Base-by-base conservation (phyloP, 2,329 filamentous ascomycete species). In the Fusarium xylarioides region DNA sequence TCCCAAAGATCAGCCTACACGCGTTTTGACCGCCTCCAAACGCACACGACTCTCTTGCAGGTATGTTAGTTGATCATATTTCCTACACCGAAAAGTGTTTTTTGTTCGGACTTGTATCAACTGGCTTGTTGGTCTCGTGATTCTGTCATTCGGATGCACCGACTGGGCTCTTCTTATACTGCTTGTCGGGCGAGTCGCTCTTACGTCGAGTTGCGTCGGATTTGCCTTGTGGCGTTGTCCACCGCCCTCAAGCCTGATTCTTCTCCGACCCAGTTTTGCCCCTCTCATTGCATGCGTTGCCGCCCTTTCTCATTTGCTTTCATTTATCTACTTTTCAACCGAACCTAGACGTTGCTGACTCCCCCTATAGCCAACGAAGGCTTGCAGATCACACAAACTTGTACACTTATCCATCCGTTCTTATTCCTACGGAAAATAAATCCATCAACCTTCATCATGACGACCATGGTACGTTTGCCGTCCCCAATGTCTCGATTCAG, bases 391-490 rank as follows among this genome's bases (percentile, higher is more conserved):
- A 69, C 63, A 38, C 63, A 64, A 61, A 69, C 54, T 50, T 59
- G 47, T 46, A 55, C 34, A 66, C 32, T 52, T 38, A 26, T 61
- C 38, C 35, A 34, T 46, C 50, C 63, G 71, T 61, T 76, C 74
- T 56, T 63, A 68, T 76, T 71, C 69, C 52, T 19, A 47, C 63
- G 57, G 73, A 71, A 77, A 68, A 74, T 70, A 75, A 71, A 64
- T 72, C 44, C 40, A 42, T 47, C 64, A 69, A 68, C 71, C 59
- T 74, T 71, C 77, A 84, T 78, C 43, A 87, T 87, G 86, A 87
- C 86, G 70, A 87, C 86, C 68, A 87, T 87, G 86, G 86, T 87
- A 84, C 70, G 85, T 76, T 50, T 7, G 32, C 15, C 40, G 23
- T 34, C 40, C 16, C 38, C 50, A 8, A 23, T 23, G 28, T 56